phyloP scores from a whole-genome alignment of 192 early-diverging fungal species.

The Rhizophlyctis rosea region DNA sequence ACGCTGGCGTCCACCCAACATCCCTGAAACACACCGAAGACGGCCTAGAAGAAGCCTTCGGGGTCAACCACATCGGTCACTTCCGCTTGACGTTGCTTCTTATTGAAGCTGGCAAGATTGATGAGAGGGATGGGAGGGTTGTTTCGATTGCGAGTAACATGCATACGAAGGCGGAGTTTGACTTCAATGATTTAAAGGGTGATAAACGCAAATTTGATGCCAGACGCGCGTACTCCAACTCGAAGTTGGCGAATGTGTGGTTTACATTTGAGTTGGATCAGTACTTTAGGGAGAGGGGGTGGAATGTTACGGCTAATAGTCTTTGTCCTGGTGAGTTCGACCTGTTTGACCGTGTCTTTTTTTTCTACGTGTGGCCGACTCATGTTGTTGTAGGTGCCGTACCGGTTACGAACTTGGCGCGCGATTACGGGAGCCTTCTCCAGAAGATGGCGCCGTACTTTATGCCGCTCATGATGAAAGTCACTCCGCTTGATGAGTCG shows the following conservation, averaged over 20 bases:
- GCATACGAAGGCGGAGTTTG: no score
- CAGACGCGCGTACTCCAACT: background rate
- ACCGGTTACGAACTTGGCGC: no score
- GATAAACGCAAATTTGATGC: background rate
- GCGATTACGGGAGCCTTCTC: no score
- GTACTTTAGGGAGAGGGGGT: background rate
- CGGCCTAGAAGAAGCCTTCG: background rate
- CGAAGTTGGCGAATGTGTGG: slow-evolving; percentile 1
- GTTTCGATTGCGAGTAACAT: no score
- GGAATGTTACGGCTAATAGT: background rate
- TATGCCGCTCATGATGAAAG: no score
- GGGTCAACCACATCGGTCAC: background rate
- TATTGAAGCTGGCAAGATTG: no score
- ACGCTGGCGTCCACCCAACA: background rate
- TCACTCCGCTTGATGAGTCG: no score
- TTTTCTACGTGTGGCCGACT: no score
- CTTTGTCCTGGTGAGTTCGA: background rate
- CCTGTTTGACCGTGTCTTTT: no score
- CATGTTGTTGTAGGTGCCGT: no score
- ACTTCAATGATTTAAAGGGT: background rate
- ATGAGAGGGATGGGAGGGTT: no score
- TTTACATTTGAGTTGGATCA: background rate
- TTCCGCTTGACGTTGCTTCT: background rate
- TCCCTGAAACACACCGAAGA: background rate
- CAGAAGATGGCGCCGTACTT: no score